Evolutionary conservation across 2,329 filamentous ascomycete genomes (phyloP).

Genomic region (Ceratocystis smalleyi): DNA sequence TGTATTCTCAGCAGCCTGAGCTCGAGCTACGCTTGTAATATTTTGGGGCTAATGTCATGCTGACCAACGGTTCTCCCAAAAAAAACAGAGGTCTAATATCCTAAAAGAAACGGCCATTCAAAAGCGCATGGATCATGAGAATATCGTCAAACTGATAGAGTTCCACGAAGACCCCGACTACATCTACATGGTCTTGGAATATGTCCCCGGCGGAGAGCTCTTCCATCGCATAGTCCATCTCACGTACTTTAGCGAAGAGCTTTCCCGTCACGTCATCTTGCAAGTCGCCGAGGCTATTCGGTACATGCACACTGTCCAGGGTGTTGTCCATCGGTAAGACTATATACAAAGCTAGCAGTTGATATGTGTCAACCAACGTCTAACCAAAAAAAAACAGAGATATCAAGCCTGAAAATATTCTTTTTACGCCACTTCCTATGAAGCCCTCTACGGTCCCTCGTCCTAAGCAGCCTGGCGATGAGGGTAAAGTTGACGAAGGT

Average conservation of each 20-base stretch:
- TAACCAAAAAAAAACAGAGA: slow-evolving; percentile 44
- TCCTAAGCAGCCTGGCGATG: slow-evolving; percentile 71
- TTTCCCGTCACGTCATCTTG: slow-evolving; percentile 84
- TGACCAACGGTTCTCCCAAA: background rate
- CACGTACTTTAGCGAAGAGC: slow-evolving; percentile 94
- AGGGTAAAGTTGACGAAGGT: slow-evolving; percentile 93
- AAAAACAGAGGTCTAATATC: slow-evolving; percentile 77
- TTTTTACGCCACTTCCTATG: slow-evolving; percentile 78
- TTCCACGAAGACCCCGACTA: slow-evolving; percentile 90
- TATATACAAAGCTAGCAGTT: background rate
- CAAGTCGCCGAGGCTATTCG: slow-evolving; percentile 87
- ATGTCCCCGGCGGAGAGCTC: slow-evolving; percentile 86
- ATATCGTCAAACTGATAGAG: slow-evolving; percentile 84
- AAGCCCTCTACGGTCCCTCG: slow-evolving; percentile 66
- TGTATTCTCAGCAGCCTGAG: background rate
- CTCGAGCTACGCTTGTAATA: background rate
- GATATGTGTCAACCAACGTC: background rate
- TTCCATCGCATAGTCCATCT: slow-evolving; percentile 98
- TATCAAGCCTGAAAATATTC: slow-evolving; percentile 94
- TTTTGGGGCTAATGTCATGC: background rate
- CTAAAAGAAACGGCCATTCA: slow-evolving; percentile 98
- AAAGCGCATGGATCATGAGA: slow-evolving; percentile 89
- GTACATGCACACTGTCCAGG: slow-evolving; percentile 86
- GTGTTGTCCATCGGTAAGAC: slow-evolving; percentile 87
- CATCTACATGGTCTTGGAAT: slow-evolving; percentile 92